These are phyloP conservation scores for Plasmodium sp. DNA, from an alignment of 169 alveolate genomes.

Conservation along the genomic window DNA sequence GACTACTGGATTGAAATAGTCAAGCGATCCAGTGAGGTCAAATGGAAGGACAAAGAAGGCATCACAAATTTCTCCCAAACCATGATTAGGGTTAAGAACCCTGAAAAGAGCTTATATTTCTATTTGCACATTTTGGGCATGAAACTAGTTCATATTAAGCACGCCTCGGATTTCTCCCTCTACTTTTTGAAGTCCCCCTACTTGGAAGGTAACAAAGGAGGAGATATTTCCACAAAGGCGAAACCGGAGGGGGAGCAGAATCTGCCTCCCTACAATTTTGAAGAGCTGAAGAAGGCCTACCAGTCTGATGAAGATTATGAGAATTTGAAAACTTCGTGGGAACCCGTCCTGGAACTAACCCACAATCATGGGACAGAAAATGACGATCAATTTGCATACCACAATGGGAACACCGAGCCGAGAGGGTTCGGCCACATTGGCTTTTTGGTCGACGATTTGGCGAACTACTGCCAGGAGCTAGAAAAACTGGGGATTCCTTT, in stretches of 20 bases:
- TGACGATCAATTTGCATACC: slow-evolving; percentile 75
- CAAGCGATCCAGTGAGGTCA: slow-evolving; percentile 73
- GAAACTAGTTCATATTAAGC: slow-evolving; percentile 74
- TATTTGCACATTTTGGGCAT: slow-evolving; percentile 77
- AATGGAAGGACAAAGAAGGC: slow-evolving; percentile 42
- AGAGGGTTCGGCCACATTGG: slow-evolving; percentile 87
- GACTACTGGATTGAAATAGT: slow-evolving; percentile 86
- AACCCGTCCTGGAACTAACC: slow-evolving; percentile 81
- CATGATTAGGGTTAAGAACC: slow-evolving; percentile 84
- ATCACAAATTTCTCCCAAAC: slow-evolving; percentile 82
- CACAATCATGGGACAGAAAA: slow-evolving; percentile 86
- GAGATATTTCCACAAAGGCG: neutral
- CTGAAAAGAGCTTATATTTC: slow-evolving; percentile 76
- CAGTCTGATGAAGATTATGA: slow-evolving; percentile 74
- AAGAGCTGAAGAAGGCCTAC: slow-evolving; percentile 14
- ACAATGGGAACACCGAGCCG: slow-evolving; percentile 80
- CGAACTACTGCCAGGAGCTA: slow-evolving; percentile 76
- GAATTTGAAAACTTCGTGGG: slow-evolving; percentile 75
- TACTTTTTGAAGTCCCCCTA: slow-evolving; percentile 64
- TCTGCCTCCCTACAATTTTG: slow-evolving; percentile 1
- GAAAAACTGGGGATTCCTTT: slow-evolving; percentile 67
- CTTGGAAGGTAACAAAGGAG: neutral
- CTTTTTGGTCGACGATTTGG: slow-evolving; percentile 81
- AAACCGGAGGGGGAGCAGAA: neutral
- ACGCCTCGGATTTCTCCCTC: slow-evolving; percentile 37